Conservation (phyloP, 2,329 filamentous ascomycete species). For the Paecilomyces fulvus region DNA sequence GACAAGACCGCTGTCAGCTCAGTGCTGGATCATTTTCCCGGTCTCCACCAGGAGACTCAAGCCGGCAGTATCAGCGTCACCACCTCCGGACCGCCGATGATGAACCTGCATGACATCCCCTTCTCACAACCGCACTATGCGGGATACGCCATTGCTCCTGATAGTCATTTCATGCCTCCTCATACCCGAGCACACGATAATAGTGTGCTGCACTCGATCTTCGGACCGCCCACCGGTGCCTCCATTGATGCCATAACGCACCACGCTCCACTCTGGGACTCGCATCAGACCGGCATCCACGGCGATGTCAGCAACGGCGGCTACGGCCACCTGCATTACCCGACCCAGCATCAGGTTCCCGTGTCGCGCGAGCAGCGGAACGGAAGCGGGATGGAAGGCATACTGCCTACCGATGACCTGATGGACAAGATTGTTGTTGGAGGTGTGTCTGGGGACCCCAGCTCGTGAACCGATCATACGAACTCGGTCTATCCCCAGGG, state of each 20-base stretch:
- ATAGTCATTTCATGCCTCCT: conserved; percentile 25
- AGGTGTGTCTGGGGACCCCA: conserved; percentile 25
- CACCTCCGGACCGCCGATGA: conserved; percentile 21
- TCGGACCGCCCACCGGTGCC: conserved; percentile 17
- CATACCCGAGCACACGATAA: conserved; percentile 24
- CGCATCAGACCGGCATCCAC: conserved; percentile 20
- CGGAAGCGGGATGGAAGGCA: conserved; percentile 21
- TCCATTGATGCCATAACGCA: conserved; percentile 29
- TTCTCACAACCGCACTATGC: conserved; percentile 22
- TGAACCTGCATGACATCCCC: conserved; percentile 27
- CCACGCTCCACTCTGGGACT: conserved; percentile 20
- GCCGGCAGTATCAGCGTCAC: conserved; percentile 19
- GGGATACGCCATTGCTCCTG: conserved; percentile 23
- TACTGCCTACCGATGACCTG: conserved; percentile 27
- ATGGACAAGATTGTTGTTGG: conserved; percentile 32
- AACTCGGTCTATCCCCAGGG: conserved; percentile 21
- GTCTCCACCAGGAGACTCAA: conserved; percentile 23
- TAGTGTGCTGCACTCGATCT: conserved; percentile 24
- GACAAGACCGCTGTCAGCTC: conserved; percentile 29
- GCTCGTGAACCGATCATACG: conserved; percentile 24
- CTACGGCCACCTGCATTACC: conserved; percentile 27
- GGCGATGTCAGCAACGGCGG: conserved; percentile 21
- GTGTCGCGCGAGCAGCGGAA: conserved; percentile 26
- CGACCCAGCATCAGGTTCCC: conserved; percentile 18
- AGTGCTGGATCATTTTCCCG: conserved; percentile 26